Evolutionary conservation across 176 grass and related monocot species (phyloP), one percentile per base, ranked within the genome.

Genomic region (Eleusine coracana): DNA sequence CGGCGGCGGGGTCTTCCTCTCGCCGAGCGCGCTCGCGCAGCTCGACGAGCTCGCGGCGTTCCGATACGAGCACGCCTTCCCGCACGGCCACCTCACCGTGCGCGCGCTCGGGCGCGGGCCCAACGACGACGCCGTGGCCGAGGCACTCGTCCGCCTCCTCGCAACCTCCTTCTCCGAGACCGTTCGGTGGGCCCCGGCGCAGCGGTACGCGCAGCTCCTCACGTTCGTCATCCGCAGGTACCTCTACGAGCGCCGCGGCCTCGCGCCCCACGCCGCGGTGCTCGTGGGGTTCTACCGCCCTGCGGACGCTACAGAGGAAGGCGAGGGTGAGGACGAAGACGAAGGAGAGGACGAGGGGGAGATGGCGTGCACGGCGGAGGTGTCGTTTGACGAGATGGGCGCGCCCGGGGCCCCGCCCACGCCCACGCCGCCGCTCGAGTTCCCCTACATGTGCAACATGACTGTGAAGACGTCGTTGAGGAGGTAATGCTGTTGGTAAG

Each of bases 401-500:
- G 92, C 92, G 46, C 93, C 88, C 59, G 90, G 86, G 8, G 78
- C 88, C 14, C 77, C 79, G 41, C 92, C 95, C 40, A 98, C 88
- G 54, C 96, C 96, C 9, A 68, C 84, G 0, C 92, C 96, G 1
- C 96, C 90, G 36, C 61, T 60, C 0, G 90, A 98, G 10, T 98
- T 68, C 74, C 96, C 96, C 4, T 95, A 98, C 87, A 88, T 98
- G 55, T 95, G 88, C 89, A 98, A 98, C 90, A 98, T 98, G 96
- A 89, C 96, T 52, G 90, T 98, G 17, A 93, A 82, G 71, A 91
- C 88, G 54, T 65, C 77, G 55, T 83, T 95, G 16, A 91, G 96
- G 70, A 98, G 96, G 96, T 98, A 92, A 70, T 64, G 66, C 45
- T 71, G 14, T 63, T 56, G 1, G 27, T 21, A 11, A 49, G 27